Percentiles rank a stretch among this genome's conserved stretches.
These are phyloP conservation scores for Allium cepa DNA, from an alignment of 106 monocot genomes.

Conservation along the genomic window DNA sequence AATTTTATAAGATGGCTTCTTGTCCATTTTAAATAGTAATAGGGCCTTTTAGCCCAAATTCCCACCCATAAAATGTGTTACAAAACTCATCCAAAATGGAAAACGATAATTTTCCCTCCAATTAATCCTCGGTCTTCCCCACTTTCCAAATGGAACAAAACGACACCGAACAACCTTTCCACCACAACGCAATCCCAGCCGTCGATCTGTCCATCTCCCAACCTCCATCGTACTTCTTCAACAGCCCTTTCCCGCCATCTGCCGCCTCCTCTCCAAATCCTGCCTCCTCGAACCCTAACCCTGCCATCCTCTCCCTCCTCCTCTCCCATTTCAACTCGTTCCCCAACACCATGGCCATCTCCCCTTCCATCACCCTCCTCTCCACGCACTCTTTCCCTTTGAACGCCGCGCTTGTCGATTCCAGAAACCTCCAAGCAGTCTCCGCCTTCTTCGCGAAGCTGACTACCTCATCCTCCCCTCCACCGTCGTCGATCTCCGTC, in stretches of 20 bases:
- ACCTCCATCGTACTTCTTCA: conserved; percentile 62
- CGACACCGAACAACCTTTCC: conserved; percentile 62
- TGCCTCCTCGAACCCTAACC: conserved; percentile 41
- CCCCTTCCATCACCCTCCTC: conserved; percentile 51
- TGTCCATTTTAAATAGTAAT: too few relatives aligned
- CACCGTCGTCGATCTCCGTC: conserved; percentile 38
- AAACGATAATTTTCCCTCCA: too few relatives aligned
- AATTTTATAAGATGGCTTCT: too few relatives aligned
- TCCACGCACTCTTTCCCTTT: conserved; percentile 57
- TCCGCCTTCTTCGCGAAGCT: conserved; percentile 39
- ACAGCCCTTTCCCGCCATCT: conserved; percentile 43
- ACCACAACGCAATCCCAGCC: conserved; percentile 34
- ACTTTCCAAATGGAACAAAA: conserved; percentile 70
- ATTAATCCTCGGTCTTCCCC: not conserved
- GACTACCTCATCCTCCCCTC: conserved; percentile 2
- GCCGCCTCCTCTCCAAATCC: conserved; percentile 53
- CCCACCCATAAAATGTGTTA: not conserved
- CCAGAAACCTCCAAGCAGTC: conserved; percentile 62
- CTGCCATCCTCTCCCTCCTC: conserved; percentile 49
- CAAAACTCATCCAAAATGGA: too few relatives aligned
- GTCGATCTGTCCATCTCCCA: conserved; percentile 47
- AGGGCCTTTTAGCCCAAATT: too few relatives aligned
- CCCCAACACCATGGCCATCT: conserved; percentile 41
- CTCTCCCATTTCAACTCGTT: conserved; percentile 12
- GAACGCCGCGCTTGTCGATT: conserved; percentile 71